Percentiles rank a stretch among this genome's conserved stretches.
These are phyloP conservation scores for Arachis stenosperma DNA, from an alignment of 306 rosid species.

Conservation along the genomic window DNA sequence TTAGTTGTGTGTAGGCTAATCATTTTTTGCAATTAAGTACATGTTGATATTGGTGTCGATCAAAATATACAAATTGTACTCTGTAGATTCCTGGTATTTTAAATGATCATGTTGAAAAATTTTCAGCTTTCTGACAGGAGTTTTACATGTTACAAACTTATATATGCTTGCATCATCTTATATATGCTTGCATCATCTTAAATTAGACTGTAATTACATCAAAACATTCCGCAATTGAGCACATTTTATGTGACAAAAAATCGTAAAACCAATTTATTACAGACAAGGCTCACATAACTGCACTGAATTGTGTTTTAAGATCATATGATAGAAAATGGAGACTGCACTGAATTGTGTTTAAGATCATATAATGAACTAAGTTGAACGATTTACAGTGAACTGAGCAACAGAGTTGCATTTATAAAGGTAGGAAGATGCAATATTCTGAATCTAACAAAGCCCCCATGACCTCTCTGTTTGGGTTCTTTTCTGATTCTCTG, in stretches of 20 bases:
- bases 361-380: neutral
- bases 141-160: neutral
- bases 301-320: too few species aligned
- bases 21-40: neutral
- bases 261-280: too few species aligned
- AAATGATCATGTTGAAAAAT: neutral
- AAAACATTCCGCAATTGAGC: neutral
- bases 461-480: constrained; percentile 35
- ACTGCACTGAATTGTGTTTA: too few species aligned
- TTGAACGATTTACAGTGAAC: neutral
- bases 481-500: neutral
- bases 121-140: neutral
- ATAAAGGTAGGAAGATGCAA: neutral
- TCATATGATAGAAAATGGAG: too few species aligned
- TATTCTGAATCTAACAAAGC: neutral
- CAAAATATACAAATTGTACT: neutral
- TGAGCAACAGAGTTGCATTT: neutral
- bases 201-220: neutral
- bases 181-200: neutral
- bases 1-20: constrained; percentile 20
- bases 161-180: neutral
- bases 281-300: too few species aligned
- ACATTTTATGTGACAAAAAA: neutral
- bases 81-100: constrained; percentile 10
- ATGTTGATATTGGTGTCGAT: neutral